Evolutionary conservation across 805 yeast species (phyloP), one percentile per base, ranked within the genome.

Genomic region (Cyberlindnera veronae): DNA sequence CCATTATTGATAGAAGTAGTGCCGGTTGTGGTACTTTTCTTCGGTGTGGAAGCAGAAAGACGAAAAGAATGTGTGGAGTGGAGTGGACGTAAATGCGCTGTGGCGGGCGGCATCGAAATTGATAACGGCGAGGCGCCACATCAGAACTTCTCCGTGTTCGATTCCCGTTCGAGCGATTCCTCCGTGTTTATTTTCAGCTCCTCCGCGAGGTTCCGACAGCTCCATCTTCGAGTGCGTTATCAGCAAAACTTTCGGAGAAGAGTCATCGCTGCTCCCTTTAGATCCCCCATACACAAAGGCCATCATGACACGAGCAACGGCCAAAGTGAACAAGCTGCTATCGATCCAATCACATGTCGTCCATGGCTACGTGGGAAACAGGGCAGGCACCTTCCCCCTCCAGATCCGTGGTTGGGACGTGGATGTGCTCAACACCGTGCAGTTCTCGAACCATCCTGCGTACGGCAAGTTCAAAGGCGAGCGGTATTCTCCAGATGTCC

Each of bases 291-390:
- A 22, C 24, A 12, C 28, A 13, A 12, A 13, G 6, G 5, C 28
- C 11, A 14, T 14, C 11, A 35, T 35, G 38, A 28, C 26, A 14
- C 24, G 18, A 29, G 23, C 40, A 19, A 23, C 23, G 15, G n/a
- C 38, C 26, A 29, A 33, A 6, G 17, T 16, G 7, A 39, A 39
- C 31, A 58, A 50, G 34, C 53, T 67, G 9, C 68, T 84, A 2
- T 72, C 85, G 3, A 69, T 89, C 9, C 91, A 87, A 51, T 87
- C 96, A 4, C 97, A 93, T 61, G 98, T 93, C 2, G 89, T 79
- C 3, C 98, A 91, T 58, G 99, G 99, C 3, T 84, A 87, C 54
- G 99, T 93, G 2, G 99, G 99, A 1, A 89, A 89, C 60, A 76
- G 81, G 42, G 95, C 96, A 0, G 86, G 93, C 1, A 84, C 91